Evolutionary conservation across 73 alveolate species (phyloP).

Genomic region (Paramecium octaurelia): DNA sequence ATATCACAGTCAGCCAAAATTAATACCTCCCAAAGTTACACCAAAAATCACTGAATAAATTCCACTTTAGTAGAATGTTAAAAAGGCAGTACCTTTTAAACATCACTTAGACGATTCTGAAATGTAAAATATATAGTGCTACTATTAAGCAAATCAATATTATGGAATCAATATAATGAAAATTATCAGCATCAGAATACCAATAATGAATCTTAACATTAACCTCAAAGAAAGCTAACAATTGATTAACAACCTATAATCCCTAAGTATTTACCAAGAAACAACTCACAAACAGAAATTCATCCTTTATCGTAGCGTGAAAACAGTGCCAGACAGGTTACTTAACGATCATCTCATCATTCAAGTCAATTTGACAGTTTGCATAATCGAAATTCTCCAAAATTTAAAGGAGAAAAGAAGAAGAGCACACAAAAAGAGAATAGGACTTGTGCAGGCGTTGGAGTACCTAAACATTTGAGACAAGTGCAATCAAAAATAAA

Average conservation of each 20-base stretch:
- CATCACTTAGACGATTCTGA: slow-evolving; percentile 48
- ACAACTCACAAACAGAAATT: not conserved
- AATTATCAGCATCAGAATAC: not conserved
- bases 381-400: slow-evolving; percentile 18
- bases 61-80: not conserved
- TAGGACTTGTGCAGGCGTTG: not conserved
- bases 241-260: not conserved
- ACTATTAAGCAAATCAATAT: slow-evolving; percentile 1
- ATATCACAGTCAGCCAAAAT: slow-evolving; percentile 29
- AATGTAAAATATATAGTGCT: not conserved
- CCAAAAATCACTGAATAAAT: slow-evolving; percentile 37
- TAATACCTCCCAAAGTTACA: slow-evolving; percentile 1
- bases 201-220: not conserved
- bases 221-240: not conserved
- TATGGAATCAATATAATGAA: slow-evolving; percentile 10
- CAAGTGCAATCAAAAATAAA: slow-evolving; percentile 27
- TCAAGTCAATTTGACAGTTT: not conserved
- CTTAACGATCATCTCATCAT: slow-evolving; percentile 29
- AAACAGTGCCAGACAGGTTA: not conserved
- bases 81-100: slow-evolving; percentile 26
- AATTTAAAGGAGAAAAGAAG: slow-evolving; percentile 4
- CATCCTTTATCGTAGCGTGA: not conserved
- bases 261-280: not conserved
- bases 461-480: slow-evolving; percentile 27
- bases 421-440: not conserved